Conservation (phyloP, 1,284 basidiomycete species). For the Athelia sp. region DNA sequence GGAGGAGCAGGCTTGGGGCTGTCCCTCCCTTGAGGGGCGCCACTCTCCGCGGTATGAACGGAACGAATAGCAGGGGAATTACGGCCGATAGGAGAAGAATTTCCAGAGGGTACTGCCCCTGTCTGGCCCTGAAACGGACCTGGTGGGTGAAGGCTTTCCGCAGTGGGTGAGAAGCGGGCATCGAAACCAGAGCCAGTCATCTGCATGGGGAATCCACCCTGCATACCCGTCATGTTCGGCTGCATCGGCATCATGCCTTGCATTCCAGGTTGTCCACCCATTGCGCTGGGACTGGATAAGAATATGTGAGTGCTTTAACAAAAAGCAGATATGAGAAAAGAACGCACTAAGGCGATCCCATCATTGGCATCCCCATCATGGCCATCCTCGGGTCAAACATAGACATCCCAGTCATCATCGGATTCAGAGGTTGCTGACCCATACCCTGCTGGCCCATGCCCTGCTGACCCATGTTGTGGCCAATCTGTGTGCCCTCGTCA, state of each 20-base stretch:
- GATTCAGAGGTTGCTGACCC: conserved; percentile 29
- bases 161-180: conserved; percentile 41
- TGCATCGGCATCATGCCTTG: conserved; percentile 9
- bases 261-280: conserved; percentile 37
- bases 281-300: conserved; percentile 20
- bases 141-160: conserved; percentile 10
- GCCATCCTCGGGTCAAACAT: conserved; percentile 48
- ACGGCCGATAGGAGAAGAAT: conserved; percentile 1
- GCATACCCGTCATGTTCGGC: conserved; percentile 12
- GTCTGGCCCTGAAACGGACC: neutral
- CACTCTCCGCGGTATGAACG: too few species aligned
- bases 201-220: conserved; percentile 32
- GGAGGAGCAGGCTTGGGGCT: too few species aligned
- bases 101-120: neutral
- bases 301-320: conserved; percentile 15
- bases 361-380: conserved; percentile 53
- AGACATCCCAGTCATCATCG: conserved; percentile 51
- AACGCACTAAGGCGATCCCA: conserved; percentile 22
- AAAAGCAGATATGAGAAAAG: conserved; percentile 31
- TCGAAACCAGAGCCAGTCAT: conserved; percentile 57
- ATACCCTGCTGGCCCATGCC: conserved; percentile 25
- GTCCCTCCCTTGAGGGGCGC: too few species aligned
- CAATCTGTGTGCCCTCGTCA: conserved; percentile 15
- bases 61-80: conserved; percentile 1
- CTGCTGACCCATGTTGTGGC: too few species aligned